These are phyloP conservation scores for Ammopiptanthus mongolicus DNA, from an alignment of 306 rosid species.

Conservation along the genomic window DNA sequence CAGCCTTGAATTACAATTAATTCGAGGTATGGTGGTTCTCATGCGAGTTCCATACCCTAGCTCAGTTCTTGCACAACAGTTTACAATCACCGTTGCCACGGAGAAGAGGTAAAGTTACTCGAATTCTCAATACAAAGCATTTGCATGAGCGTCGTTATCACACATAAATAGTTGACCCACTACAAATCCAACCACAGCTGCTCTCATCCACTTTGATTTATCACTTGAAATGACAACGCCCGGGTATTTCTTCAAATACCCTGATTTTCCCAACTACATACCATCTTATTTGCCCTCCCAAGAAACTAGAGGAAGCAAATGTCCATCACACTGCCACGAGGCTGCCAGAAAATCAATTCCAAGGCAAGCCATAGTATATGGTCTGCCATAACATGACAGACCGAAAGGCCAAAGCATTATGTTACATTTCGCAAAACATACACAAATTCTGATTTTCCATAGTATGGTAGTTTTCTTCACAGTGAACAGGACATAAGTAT, in stretches of 20 bases:
- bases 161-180: slow-evolving; percentile 47
- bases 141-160: slow-evolving; percentile 34
- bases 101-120: slow-evolving; percentile 11
- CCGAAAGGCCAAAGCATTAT: slow-evolving; percentile 55
- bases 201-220: slow-evolving; percentile 17
- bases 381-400: slow-evolving; percentile 46
- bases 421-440: slow-evolving; percentile 69
- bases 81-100: slow-evolving; percentile 5
- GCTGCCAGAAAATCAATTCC: slow-evolving; percentile 44
- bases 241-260: slow-evolving; percentile 20
- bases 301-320: slow-evolving; percentile 62
- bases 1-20: not conserved
- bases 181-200: slow-evolving; percentile 23
- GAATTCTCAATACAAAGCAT: slow-evolving; percentile 32
- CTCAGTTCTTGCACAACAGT: slow-evolving; percentile 14
- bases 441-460: slow-evolving; percentile 56
- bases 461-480: slow-evolving; percentile 62
- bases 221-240: slow-evolving; percentile 25
- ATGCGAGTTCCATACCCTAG: not conserved
- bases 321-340: slow-evolving; percentile 66
- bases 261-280: slow-evolving; percentile 44
- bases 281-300: slow-evolving; percentile 42
- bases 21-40: not conserved
- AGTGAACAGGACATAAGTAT: slow-evolving; percentile 25
- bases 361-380: slow-evolving; percentile 53